phyloP scores from a whole-genome alignment of 2,329 filamentous ascomycete genomes.

The Massarina eburnea region DNA sequence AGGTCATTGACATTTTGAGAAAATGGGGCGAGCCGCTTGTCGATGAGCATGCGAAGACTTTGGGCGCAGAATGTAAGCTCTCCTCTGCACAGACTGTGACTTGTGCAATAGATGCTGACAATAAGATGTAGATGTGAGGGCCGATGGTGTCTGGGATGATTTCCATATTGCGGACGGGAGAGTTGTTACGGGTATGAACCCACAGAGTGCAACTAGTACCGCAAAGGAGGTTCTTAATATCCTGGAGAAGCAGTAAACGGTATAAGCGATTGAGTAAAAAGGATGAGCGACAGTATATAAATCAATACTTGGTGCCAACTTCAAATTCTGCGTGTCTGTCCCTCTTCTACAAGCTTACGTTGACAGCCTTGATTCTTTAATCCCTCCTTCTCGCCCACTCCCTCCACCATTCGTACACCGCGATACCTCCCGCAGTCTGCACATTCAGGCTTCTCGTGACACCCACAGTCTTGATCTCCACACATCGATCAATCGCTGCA shows the following conservation, averaged over 20 bases:
- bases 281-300: not conserved
- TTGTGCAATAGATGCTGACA: not conserved
- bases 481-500: constrained; percentile 52
- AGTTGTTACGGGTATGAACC: constrained; percentile 43
- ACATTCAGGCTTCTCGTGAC: constrained; percentile 59
- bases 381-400: constrained; percentile 36
- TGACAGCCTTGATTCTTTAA: not conserved
- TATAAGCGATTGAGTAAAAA: not conserved
- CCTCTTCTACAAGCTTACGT: not conserved
- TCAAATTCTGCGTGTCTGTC: not conserved
- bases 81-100: not conserved
- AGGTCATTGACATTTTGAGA: constrained; percentile 37
- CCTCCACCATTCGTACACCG: constrained; percentile 55
- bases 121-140: constrained; percentile 16
- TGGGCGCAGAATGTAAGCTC: constrained; percentile 37
- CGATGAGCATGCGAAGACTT: constrained; percentile 29
- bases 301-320: too few relatives aligned
- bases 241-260: constrained; percentile 1
- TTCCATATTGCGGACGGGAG: constrained; percentile 37
- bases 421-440: constrained; percentile 56
- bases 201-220: constrained; percentile 37
- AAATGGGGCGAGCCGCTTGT: constrained; percentile 29
- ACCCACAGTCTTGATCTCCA: constrained; percentile 56
- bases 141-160: constrained; percentile 28
- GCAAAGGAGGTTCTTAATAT: constrained; percentile 25